Evolutionary conservation across 345 rosid species (phyloP).

Genomic region (Mangifera indica): DNA sequence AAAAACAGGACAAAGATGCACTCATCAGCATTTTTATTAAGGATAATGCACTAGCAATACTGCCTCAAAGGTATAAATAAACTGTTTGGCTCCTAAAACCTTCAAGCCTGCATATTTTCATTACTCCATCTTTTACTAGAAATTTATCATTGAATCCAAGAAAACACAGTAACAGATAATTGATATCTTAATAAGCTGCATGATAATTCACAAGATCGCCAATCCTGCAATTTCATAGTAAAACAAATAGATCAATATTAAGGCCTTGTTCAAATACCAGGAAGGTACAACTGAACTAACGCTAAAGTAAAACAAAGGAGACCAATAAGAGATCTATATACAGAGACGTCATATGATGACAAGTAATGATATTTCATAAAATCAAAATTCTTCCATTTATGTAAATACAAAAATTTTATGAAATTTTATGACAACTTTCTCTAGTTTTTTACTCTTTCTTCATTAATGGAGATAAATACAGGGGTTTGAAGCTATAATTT

Average conservation of each 20-base stretch:
- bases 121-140: too few relatives aligned
- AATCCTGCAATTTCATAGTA: not conserved
- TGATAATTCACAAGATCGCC: too few relatives aligned
- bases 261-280: not conserved
- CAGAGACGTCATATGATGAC: not conserved
- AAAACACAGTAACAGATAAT: too few relatives aligned
- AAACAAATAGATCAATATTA: slow-evolving; percentile 1
- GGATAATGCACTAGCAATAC: not conserved
- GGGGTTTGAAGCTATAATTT: not conserved
- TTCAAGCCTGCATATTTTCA: not conserved
- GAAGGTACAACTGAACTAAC: not conserved
- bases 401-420: not conserved
- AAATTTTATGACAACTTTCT: too few relatives aligned
- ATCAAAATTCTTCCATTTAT: not conserved
- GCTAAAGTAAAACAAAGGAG: not conserved
- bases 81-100: not conserved
- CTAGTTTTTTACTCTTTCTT: too few relatives aligned
- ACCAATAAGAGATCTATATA: not conserved
- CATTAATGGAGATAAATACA: not conserved
- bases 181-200: too few relatives aligned
- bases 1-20: not conserved
- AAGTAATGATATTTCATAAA: not conserved
- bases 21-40: not conserved
- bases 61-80: not conserved
- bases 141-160: too few relatives aligned